Conservation (phyloP, 768 basidiomycete genomes). For the Floccularia luteovirens region DNA sequence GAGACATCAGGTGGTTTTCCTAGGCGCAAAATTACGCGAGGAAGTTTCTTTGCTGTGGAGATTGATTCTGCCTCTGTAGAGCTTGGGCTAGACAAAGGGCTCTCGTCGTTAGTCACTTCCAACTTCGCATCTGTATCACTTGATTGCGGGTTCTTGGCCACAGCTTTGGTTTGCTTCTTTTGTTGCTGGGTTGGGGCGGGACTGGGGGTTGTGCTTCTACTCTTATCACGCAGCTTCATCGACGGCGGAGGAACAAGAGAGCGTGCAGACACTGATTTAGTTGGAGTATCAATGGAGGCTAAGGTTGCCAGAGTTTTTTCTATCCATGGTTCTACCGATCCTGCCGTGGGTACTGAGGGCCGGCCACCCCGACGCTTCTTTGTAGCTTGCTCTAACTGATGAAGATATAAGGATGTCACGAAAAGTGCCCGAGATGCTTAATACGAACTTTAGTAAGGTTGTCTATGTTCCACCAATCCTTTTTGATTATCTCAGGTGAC, state of each 20-base stretch:
- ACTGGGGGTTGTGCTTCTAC: slow-evolving; percentile 28
- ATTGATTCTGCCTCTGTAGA: background rate
- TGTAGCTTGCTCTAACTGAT: slow-evolving; percentile 56
- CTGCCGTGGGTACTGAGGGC: slow-evolving; percentile 24
- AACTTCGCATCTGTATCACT: background rate
- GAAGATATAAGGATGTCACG: background rate
- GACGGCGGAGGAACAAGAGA: slow-evolving; percentile 22
- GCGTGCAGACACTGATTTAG: slow-evolving; percentile 13
- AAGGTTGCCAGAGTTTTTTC: slow-evolving; percentile 46
- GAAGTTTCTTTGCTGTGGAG: slow-evolving; percentile 16
- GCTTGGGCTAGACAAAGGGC: background rate
- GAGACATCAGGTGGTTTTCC: slow-evolving; percentile 16
- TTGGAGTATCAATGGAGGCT: slow-evolving; percentile 28
- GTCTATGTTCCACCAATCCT: slow-evolving; percentile 57
- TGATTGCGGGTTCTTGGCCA: background rate
- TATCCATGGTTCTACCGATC: slow-evolving; percentile 45
- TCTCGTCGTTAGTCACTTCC: background rate
- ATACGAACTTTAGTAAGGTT: slow-evolving; percentile 51
- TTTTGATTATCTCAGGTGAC: slow-evolving; percentile 23
- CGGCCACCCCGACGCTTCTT: slow-evolving; percentile 54
- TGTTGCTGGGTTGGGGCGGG: background rate
- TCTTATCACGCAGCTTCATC: slow-evolving; percentile 46
- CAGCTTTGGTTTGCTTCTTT: background rate
- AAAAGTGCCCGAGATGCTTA: background rate
- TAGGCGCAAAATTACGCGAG: slow-evolving; percentile 22